phyloP scores from a whole-genome alignment of 177 flowering plant genomes.

The Tripterygium wilfordii region DNA sequence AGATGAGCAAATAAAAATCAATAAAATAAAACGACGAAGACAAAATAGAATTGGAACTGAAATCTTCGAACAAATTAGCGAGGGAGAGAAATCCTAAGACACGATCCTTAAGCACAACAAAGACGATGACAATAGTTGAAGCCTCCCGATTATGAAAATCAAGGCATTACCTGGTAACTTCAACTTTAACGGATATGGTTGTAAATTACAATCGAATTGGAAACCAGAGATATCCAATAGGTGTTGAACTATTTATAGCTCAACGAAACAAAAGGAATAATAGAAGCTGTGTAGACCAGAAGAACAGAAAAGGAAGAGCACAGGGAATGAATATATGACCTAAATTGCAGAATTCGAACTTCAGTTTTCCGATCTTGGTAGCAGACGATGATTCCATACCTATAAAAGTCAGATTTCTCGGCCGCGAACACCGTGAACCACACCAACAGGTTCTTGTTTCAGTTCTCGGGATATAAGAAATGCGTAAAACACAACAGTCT shows the following conservation, averaged over 20 bases:
- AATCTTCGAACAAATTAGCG: too few relatives aligned
- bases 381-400: conserved; percentile 2
- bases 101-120: background rate
- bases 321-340: too few relatives aligned
- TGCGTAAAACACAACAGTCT: conserved; percentile 1
- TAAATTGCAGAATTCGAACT: background rate
- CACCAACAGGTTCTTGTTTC: background rate
- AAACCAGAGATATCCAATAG: background rate
- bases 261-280: background rate
- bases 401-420: background rate
- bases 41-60: too few relatives aligned
- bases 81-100: too few relatives aligned
- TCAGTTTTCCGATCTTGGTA: conserved; percentile 1
- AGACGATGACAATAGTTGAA: background rate
- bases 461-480: background rate
- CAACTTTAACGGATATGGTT: background rate
- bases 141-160: background rate
- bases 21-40: too few relatives aligned
- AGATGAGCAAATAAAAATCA: too few relatives aligned
- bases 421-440: background rate
- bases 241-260: background rate
- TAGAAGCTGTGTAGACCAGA: background rate
- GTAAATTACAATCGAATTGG: background rate
- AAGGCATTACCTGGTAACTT: conserved; percentile 12
- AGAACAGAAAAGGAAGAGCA: background rate